phyloP scores from a whole-genome alignment of 2,329 filamentous ascomycete species.

The Fusarium armeniacum region DNA sequence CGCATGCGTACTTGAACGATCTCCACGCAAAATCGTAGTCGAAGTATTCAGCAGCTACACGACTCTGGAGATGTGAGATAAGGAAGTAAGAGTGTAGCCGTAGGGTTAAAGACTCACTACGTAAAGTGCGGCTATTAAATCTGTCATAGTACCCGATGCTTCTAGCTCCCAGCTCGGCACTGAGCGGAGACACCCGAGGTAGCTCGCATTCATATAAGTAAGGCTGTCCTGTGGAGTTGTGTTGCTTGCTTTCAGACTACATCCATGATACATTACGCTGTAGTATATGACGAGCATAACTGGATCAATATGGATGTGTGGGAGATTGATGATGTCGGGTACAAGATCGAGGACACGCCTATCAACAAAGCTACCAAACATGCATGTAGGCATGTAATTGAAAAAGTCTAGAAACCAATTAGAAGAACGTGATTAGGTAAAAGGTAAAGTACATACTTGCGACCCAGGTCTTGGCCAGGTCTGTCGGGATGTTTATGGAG shows the following conservation, averaged over 20 bases:
- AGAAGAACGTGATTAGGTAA: neutral
- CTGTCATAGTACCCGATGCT: conserved; percentile 51
- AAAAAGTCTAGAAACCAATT: conserved; percentile 45
- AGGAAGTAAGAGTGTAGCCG: accelerated
- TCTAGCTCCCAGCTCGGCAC: conserved; percentile 52
- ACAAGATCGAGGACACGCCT: conserved; percentile 50
- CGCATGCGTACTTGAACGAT: conserved; percentile 51
- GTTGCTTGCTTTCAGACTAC: conserved; percentile 44
- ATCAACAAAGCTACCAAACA: conserved; percentile 51
- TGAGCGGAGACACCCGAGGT: conserved; percentile 50
- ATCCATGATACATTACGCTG: conserved; percentile 51
- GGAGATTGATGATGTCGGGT: conserved; percentile 50
- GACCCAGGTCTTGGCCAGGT: conserved; percentile 51
- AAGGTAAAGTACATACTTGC: conserved; percentile 37
- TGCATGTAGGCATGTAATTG: conserved; percentile 49
- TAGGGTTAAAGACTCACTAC: conserved; percentile 34
- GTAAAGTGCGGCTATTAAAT: conserved; percentile 51
- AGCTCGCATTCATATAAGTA: conserved; percentile 47
- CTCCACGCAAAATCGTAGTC: conserved; percentile 53
- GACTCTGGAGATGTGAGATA: conserved; percentile 43
- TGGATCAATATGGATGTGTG: conserved; percentile 52
- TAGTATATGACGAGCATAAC: conserved; percentile 52
- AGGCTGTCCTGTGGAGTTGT: conserved; percentile 22
- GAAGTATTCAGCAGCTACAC: conserved; percentile 51
- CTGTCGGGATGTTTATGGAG: conserved; percentile 46